Evolutionary conservation across 495 filamentous ascomycete species (phyloP), one percentile per base, ranked within the genome.

Genomic region (Annulohypoxylon stygium): DNA sequence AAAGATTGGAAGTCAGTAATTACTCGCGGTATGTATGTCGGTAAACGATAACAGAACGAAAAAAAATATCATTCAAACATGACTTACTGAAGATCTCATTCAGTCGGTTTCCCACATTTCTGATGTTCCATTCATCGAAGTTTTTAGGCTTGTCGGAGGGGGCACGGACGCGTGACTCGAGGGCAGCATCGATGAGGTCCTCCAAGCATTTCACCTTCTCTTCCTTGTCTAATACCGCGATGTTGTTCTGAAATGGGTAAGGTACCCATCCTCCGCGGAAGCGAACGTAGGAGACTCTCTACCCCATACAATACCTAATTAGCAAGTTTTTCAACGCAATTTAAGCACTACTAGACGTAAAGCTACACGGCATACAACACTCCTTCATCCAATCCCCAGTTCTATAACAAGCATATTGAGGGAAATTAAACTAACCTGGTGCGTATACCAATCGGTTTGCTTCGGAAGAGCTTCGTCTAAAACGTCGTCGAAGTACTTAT

Each of bases 401-500:
- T 36, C 34, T 36, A 36, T 6, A 36, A 36, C 34, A 36, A 10
- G 34, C 6, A 10, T 7, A 36, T 36, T 3, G 34, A 10, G 34
- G 6, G 10, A 36, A 10, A 1, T 10, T 2, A 36, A 36, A 36
- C 34, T 94, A 83, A 97, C 94, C 85, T 99, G 92, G 86, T 99
- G 96, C 61, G 89, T 93, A 82, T 93, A 97, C 96, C 96, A 99
- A 86, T 99, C 97, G 54, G 92, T 90, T 55, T 92, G 88, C 82
- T 94, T 93, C 71, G 96, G 97, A 48, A 99, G 89, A 64, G 96
- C 96, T 86, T 99, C 95, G 79, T 97, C 86, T 80, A 99, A 92
- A 86, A 93, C 97, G 85, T 99, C 97, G 84, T 99, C 96, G 81
- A 99, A 99, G 90, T 99, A 99, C 84, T 97, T 97, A 90, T 98